Percentiles rank a stretch among this genome's conserved stretches.
Conservation (phyloP, 495 filamentous ascomycete species). For the Terfezia claveryi region DNA sequence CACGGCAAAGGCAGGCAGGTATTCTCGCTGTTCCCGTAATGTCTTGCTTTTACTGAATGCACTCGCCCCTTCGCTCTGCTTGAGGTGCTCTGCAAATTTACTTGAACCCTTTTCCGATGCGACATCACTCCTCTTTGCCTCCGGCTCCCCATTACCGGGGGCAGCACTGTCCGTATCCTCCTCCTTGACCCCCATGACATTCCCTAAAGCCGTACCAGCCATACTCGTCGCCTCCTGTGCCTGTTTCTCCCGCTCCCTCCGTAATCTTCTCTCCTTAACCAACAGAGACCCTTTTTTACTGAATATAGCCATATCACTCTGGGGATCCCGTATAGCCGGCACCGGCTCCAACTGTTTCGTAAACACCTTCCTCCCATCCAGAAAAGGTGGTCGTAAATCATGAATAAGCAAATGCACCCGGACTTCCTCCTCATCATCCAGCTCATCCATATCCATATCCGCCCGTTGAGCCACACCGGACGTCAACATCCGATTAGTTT, state of each 20-base stretch:
- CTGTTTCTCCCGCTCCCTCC: constrained; percentile 83
- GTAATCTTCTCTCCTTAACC: constrained; percentile 73
- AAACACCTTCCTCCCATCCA: constrained; percentile 87
- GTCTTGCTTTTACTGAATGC: constrained; percentile 84
- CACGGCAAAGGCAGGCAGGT: constrained; percentile 87
- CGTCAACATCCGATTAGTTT: constrained; percentile 94
- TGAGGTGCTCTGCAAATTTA: constrained; percentile 82
- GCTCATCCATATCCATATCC: constrained; percentile 57
- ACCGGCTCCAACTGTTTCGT: constrained; percentile 95
- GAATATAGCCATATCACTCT: constrained; percentile 98
- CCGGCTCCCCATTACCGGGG: constrained; percentile 1
- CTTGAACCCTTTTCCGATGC: constrained; percentile 43
- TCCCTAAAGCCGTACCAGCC: constrained; percentile 77
- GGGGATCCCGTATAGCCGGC: constrained; percentile 74
- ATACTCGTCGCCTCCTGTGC: constrained; percentile 89
- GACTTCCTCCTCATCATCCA: constrained; percentile 78
- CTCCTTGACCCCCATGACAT: constrained; percentile 84
- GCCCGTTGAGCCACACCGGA: constrained; percentile 83
- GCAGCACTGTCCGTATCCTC: constrained; percentile 32
- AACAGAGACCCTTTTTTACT: constrained; percentile 87
- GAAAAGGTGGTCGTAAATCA: constrained; percentile 81
- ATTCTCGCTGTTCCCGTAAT: constrained; percentile 79
- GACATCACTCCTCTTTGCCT: constrained; percentile 32
- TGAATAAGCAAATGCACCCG: constrained; percentile 82
- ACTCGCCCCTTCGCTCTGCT: constrained; percentile 72